Conservation (phyloP, 371 early-diverging fungal species). For the Conidiobolus incongruus region DNA sequence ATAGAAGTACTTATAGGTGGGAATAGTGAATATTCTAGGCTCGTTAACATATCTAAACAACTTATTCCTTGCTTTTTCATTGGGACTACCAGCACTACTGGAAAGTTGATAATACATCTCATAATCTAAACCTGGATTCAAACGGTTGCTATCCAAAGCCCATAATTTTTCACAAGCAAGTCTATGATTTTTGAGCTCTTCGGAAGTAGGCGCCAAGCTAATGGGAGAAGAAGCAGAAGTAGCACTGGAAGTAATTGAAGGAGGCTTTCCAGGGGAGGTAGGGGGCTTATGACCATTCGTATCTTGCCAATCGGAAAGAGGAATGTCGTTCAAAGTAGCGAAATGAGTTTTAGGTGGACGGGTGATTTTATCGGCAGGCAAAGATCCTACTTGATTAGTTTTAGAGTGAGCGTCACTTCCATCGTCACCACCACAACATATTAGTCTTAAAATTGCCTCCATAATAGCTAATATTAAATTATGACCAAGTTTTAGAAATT, state of each 20-base stretch:
- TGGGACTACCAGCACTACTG: not conserved
- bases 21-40: slow-evolving; percentile 7
- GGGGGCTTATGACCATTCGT: slow-evolving; percentile 4
- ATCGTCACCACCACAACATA: too few species aligned
- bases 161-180: slow-evolving; percentile 11
- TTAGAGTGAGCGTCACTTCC: too few species aligned
- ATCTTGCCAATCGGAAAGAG: slow-evolving; percentile 3
- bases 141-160: slow-evolving; percentile 15
- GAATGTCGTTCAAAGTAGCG: slow-evolving; percentile 4
- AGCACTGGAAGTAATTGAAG: not conserved
- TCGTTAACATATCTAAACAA: slow-evolving; percentile 13
- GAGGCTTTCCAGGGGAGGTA: not conserved
- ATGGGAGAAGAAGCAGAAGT: not conserved
- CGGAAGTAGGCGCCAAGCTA: slow-evolving; percentile 1
- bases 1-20: slow-evolving; percentile 13
- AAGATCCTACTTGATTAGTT: too few species aligned
- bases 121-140: slow-evolving; percentile 12
- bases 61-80: not conserved
- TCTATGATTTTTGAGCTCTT: slow-evolving; percentile 4
- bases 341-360: too few species aligned
- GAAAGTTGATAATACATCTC: not conserved
- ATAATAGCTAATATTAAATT: too few species aligned
- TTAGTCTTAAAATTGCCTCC: too few species aligned
- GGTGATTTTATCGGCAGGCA: too few species aligned
- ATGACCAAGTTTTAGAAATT: too few species aligned